These are phyloP conservation scores for Acephala macrosclerotiorum DNA, from an alignment of 2,329 filamentous ascomycete genomes.

Conservation along the genomic window DNA sequence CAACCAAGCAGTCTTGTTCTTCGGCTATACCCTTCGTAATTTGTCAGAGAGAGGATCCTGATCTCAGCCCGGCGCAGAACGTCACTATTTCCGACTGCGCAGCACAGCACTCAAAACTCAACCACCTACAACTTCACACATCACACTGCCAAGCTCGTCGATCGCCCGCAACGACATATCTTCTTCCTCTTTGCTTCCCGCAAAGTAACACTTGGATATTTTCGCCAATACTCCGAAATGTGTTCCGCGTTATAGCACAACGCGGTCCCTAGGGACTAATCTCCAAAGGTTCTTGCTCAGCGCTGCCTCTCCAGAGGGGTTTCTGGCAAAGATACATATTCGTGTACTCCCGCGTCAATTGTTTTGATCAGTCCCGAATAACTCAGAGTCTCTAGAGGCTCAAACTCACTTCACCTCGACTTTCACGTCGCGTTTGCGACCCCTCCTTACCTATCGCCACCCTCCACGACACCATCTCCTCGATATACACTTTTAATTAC, in stretches of 20 bases:
- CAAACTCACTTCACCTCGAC: constrained; percentile 11
- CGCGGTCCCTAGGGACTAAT: constrained; percentile 54
- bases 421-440: constrained; percentile 21
- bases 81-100: constrained; percentile 9
- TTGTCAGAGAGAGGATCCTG: constrained; percentile 20
- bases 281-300: constrained; percentile 32
- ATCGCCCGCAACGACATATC: constrained; percentile 10
- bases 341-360: constrained; percentile 19
- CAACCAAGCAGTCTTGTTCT: not conserved
- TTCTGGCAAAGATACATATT: constrained; percentile 23
- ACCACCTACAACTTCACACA: constrained; percentile 8
- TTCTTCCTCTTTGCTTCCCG: constrained; percentile 26
- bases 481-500: constrained; percentile 24
- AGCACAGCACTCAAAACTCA: constrained; percentile 7
- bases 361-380: constrained; percentile 17
- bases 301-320: constrained; percentile 23
- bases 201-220: constrained; percentile 36
- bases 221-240: constrained; percentile 37
- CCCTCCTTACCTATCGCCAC: constrained; percentile 25
- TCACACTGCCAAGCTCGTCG: not conserved
- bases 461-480: constrained; percentile 10
- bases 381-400: constrained; percentile 19
- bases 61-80: constrained; percentile 21
- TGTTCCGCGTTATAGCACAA: constrained; percentile 47
- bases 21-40: constrained; percentile 7